phyloP scores from a whole-genome alignment of 1,284 basidiomycete species.

The Xerocomus alliaceus region DNA sequence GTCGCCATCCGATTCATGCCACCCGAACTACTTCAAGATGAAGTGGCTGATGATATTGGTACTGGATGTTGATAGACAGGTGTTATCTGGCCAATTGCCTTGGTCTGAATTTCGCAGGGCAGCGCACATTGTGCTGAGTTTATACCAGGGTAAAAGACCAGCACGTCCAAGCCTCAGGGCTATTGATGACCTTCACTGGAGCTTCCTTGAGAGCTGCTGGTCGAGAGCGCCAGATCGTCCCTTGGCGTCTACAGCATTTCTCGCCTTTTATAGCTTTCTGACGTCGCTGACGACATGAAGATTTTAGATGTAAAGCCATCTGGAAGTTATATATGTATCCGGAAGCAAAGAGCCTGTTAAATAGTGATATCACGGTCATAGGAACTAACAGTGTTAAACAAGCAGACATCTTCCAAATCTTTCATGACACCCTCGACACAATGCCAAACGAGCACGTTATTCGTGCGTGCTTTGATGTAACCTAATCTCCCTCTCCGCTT shows the following conservation, averaged over 20 bases:
- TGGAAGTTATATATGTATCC: no score
- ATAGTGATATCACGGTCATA: constrained; percentile 13
- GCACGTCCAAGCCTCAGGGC: constrained; percentile 10
- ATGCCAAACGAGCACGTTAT: constrained; percentile 19
- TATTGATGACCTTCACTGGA: constrained; percentile 21
- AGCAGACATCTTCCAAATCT: constrained; percentile 13
- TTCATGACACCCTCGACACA: constrained; percentile 15
- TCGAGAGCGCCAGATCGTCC: constrained; percentile 16
- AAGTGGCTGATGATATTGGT: neutral
- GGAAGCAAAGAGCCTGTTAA: no score
- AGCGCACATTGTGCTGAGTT: neutral
- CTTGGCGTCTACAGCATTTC: constrained; percentile 18
- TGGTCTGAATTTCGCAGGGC: constrained; percentile 24
- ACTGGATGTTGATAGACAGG: constrained; percentile 6
- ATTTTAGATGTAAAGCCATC: no score
- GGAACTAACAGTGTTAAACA: constrained; percentile 11
- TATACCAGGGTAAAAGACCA: constrained; percentile 12
- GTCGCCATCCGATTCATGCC: constrained; percentile 20
- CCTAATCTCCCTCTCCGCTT: constrained; percentile 5
- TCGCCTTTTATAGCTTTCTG: constrained; percentile 16
- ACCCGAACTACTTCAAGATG: constrained; percentile 8
- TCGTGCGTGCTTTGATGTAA: constrained; percentile 25
- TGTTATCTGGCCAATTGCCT: constrained; percentile 24
- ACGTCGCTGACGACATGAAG: constrained; percentile 3
- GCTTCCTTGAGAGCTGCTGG: constrained; percentile 24